Base-by-base conservation (phyloP, 2,329 filamentous ascomycete species). In the Aspergillus calidoustus region DNA sequence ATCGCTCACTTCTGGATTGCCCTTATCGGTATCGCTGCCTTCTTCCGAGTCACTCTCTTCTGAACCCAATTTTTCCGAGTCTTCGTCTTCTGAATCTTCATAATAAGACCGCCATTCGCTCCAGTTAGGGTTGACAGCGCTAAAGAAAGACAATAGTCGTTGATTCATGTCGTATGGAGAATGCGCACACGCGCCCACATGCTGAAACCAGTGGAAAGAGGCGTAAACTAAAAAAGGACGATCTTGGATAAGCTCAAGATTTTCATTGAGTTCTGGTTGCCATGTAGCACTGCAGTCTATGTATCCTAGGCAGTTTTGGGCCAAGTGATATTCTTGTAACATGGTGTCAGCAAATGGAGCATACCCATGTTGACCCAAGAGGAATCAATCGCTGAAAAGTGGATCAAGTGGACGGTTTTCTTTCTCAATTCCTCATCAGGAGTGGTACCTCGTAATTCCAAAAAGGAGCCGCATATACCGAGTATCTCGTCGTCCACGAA, bases 401-500 rank as follows among this genome's bases (percentile, higher is more conserved):
- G 55, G 41, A 57, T 51, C 17, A 57, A 43, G 15, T 57, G 55
- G 19, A 57, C 55, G 19, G 46, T 57, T 17, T 57, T 43, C 3
- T 22, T 15, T 3, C 23, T 31, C 22, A 49, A 31, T 7, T 15
- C 23, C 2, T 13, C 34, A 19, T 48, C 22, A 13, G 7, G 11
- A 41, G 23, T 30, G 15, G 31, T 2, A 1, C 7, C 13, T 41
- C 48, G 44, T 11, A 57, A 22, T n/a, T 50, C 34, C 15, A 57
- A 22, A 19, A 57, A 57, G 4, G 47, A 57, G 23, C 34, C 48
- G 30, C 55, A 50, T 41, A 57, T n/a, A 31, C 46, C 48, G 7
- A 57, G 46, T n/a, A 57, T 50, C n/a, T 57, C 55, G 9, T 17
- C 22, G 13, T 50, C 31, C 9, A 57, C 48, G 50, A 51, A 57